Evolutionary conservation across 2,329 filamentous ascomycete species (phyloP), one percentile per base, ranked within the genome.

Genomic region (Colletotrichum shisoi): DNA sequence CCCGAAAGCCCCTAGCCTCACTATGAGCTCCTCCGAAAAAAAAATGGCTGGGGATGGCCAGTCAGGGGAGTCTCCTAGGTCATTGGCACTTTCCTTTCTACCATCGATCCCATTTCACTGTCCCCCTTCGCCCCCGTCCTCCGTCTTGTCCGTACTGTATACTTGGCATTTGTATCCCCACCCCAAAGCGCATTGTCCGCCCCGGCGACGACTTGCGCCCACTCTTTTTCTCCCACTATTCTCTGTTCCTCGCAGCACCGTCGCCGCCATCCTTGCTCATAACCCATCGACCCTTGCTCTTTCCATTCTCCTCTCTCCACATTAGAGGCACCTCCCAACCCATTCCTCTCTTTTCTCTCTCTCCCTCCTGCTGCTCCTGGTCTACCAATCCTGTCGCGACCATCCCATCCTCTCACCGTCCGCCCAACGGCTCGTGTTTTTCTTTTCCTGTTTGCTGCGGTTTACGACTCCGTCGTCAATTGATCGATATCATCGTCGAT

Each of bases 271-370:
- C 67, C 67, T 56, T 64, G 62, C 46, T 59, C 67, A 44, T 63
- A 67, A 49, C 63, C 62, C 49, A 49, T 59, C 60, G 49, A 67
- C 64, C 67, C 67, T 67, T 67, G 57, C 59, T 62, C 58, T 66
- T 69, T 61, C 62, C 61, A 60, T 62, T 64, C 57, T 68, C 69
- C 58, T 61, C 67, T 67, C 64, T 67, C 67, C 69, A 67, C 69
- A 69, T 69, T 69, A 70, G 68, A 69, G 63, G 57, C 62, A 70
- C 63, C 69, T 63, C 67, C 63, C 67, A 68, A 63, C 63, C 69
- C 67, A 68, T 69, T 70, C 62, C 69, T 69, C 69, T 70, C 67
- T 69, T 69, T 69, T 63, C 63, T 69, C 69, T 69, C 62, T 63
- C 40, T 58, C 67, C 48, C 63, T 69, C 46, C 57, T 69, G 63